phyloP scores from a whole-genome alignment of 345 rosid genomes.

The Salix exigua region DNA sequence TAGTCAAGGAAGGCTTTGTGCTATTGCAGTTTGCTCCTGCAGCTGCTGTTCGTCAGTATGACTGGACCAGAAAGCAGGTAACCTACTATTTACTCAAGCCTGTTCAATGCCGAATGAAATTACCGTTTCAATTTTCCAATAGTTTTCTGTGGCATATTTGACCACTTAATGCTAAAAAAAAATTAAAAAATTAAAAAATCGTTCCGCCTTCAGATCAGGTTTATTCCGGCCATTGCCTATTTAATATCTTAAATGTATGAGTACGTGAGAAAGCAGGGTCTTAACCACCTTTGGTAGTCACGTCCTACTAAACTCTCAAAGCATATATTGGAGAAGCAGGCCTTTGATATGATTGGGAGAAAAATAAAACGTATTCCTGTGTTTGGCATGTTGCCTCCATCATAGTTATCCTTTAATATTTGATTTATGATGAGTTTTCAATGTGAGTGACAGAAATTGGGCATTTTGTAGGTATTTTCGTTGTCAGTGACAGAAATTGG shows the following conservation, averaged over 20 bases:
- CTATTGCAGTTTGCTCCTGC: slow-evolving; percentile 88
- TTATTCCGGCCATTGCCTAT: neutral
- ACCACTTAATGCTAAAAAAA: too few species aligned
- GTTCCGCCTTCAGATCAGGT: neutral
- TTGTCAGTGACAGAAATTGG: slow-evolving; percentile 82
- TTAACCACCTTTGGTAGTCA: neutral
- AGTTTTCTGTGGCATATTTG: neutral
- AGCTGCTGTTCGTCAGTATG: slow-evolving; percentile 65
- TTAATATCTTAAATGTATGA: too few species aligned
- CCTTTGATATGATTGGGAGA: neutral
- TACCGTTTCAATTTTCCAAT: neutral
- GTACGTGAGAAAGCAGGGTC: neutral
- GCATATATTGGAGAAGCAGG: neutral
- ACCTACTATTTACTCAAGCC: neutral
- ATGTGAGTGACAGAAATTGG: slow-evolving; percentile 78
- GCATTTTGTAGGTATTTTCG: slow-evolving; percentile 68
- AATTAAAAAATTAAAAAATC: too few species aligned
- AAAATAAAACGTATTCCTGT: neutral
- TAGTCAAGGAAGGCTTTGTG: slow-evolving; percentile 65
- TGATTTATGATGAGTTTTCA: slow-evolving; percentile 62
- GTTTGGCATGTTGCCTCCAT: neutral
- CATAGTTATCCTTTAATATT: neutral
- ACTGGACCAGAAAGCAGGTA: slow-evolving; percentile 95
- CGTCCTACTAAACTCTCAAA: neutral
- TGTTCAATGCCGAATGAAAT: neutral